These are phyloP conservation scores for Papilionanthe hybrid DNA, from an alignment of 116 monocot species.

Conservation along the genomic window DNA sequence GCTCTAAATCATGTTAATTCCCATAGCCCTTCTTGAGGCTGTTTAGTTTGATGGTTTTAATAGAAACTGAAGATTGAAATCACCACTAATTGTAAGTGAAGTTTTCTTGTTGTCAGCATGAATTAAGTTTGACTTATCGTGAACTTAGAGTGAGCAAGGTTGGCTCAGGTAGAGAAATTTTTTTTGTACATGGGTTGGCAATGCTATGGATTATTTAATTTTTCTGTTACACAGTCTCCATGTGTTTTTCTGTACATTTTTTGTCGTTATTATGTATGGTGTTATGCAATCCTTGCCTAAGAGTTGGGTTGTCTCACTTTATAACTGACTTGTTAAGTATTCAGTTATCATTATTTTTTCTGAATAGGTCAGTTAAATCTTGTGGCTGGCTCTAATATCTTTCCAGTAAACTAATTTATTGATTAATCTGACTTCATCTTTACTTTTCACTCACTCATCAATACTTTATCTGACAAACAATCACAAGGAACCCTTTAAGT, in stretches of 20 bases:
- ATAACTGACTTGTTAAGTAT: background rate
- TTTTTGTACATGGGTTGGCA: background rate
- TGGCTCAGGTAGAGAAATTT: background rate
- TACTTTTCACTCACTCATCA: too few species aligned
- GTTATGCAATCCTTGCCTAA: background rate
- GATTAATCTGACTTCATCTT: background rate
- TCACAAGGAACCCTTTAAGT: too few species aligned
- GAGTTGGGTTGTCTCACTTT: background rate
- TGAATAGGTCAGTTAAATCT: background rate
- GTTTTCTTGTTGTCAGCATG: background rate
- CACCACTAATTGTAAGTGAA: background rate
- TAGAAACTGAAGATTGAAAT: background rate
- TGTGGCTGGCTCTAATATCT: background rate
- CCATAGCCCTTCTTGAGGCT: background rate
- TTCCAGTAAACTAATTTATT: background rate
- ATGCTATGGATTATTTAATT: background rate
- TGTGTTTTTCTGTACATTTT: background rate
- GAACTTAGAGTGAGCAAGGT: background rate
- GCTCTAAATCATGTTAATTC: background rate
- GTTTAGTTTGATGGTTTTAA: background rate
- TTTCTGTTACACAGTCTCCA: background rate
- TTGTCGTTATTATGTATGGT: background rate
- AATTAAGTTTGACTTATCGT: too few species aligned
- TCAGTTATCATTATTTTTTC: background rate
- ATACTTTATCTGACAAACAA: too few species aligned